Conservation (phyloP, 2,329 filamentous ascomycete species). For the Gnomoniopsis smithogilvyi region DNA sequence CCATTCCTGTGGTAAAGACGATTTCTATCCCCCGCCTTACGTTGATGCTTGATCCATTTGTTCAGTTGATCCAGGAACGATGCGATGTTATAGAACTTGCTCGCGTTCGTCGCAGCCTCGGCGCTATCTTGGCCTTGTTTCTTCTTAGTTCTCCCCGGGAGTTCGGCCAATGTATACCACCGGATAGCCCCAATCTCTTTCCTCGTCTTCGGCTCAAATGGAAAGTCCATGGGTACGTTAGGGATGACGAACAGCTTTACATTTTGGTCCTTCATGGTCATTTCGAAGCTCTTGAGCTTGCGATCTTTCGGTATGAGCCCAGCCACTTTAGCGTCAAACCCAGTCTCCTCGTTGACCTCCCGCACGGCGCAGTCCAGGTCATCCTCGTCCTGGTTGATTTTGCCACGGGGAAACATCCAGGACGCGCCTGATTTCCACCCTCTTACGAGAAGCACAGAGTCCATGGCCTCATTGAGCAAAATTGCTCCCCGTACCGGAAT, state of each 20-base stretch:
- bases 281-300: conserved; percentile 78
- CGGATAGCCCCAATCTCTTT: conserved; percentile 98
- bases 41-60: conserved; percentile 86
- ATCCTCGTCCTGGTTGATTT: conserved; percentile 96
- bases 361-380: conserved; percentile 91
- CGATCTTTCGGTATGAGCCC: conserved; percentile 71
- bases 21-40: conserved; percentile 63
- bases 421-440: conserved; percentile 96
- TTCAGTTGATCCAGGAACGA: conserved; percentile 84
- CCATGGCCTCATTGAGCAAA: conserved; percentile 90
- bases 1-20: conserved; percentile 8
- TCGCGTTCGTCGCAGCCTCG: conserved; percentile 59
- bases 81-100: conserved; percentile 98
- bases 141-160: conserved; percentile 79
- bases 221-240: conserved; percentile 79
- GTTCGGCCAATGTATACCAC: conserved; percentile 88
- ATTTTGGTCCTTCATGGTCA: conserved; percentile 89
- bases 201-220: conserved; percentile 85
- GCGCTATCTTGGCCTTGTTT: conserved; percentile 53
- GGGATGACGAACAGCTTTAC: conserved; percentile 91
- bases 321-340: conserved; percentile 74
- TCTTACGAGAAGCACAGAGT: conserved; percentile 87
- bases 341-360: conserved; percentile 95
- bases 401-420: conserved; percentile 95
- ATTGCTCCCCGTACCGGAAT: conserved; percentile 94